phyloP scores from a whole-genome alignment of 2,329 filamentous ascomycete species.

The Colletotrichum abscissum region DNA sequence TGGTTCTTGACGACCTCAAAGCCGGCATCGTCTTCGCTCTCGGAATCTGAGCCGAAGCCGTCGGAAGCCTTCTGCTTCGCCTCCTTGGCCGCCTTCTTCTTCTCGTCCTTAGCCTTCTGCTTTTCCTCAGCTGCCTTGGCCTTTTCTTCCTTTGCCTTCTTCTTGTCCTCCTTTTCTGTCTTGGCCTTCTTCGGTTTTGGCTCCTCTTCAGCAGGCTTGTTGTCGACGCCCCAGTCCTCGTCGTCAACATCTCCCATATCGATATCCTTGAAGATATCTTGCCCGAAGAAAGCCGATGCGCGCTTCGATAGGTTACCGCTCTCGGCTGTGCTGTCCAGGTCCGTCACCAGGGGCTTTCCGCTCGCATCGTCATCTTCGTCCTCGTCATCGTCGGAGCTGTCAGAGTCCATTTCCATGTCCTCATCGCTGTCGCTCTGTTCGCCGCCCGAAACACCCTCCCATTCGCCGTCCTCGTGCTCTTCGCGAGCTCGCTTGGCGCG shows the following conservation, averaged over 20 bases:
- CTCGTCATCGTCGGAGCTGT: slow-evolving; percentile 54
- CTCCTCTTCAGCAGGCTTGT: slow-evolving; percentile 37
- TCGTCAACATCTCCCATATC: slow-evolving; percentile 47
- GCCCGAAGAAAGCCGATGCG: slow-evolving; percentile 90
- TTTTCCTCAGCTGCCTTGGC: slow-evolving; percentile 42
- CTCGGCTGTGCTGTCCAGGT: slow-evolving; percentile 56
- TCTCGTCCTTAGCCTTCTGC: slow-evolving; percentile 27
- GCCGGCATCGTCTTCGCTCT: slow-evolving; percentile 54
- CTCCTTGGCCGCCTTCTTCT: slow-evolving; percentile 45
- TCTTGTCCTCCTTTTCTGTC: slow-evolving; percentile 34
- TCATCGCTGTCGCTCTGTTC: slow-evolving; percentile 72
- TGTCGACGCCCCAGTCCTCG: slow-evolving; percentile 44
- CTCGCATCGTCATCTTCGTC: slow-evolving; percentile 38
- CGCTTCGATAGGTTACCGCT: slow-evolving; percentile 80
- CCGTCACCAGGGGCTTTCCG: slow-evolving; percentile 47
- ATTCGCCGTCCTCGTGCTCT: slow-evolving; percentile 87
- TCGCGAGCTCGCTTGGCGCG: slow-evolving; percentile 89
- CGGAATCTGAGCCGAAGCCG: slow-evolving; percentile 41
- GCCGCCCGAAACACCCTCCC: slow-evolving; percentile 85
- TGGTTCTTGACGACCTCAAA: slow-evolving; percentile 72
- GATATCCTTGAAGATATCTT: slow-evolving; percentile 92
- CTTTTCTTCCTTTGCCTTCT: slow-evolving; percentile 40
- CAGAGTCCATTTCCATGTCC: slow-evolving; percentile 64
- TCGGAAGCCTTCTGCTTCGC: slow-evolving; percentile 54
- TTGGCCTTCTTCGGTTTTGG: slow-evolving; percentile 21